Evolutionary conservation across 257 asterid species (phyloP).

Genomic region (Solanum ossicruentum): DNA sequence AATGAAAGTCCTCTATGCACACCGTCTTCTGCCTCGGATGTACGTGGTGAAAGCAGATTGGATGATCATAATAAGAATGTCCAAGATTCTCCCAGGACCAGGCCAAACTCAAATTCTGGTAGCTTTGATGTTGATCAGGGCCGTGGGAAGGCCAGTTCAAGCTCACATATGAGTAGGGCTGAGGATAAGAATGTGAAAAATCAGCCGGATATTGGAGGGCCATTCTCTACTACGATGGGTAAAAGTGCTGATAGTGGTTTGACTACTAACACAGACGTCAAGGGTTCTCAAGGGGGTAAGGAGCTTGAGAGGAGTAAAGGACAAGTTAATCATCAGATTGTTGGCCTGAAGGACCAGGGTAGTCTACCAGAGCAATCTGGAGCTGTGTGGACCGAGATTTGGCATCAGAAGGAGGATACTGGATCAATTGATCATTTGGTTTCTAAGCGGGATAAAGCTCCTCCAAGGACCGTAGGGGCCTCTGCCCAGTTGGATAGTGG

Average conservation of each 20-base stretch:
- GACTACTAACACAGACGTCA: slow-evolving; percentile 22
- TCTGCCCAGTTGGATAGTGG: slow-evolving; percentile 21
- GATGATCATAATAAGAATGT: slow-evolving; percentile 4
- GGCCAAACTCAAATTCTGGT: slow-evolving; percentile 16
- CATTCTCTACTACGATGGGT: slow-evolving; percentile 13
- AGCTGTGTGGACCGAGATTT: slow-evolving; percentile 17
- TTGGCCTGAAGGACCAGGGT: slow-evolving; percentile 21
- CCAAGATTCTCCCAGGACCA: slow-evolving; percentile 17
- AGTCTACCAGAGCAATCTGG: slow-evolving; percentile 14
- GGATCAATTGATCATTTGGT: slow-evolving; percentile 19
- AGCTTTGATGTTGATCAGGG: slow-evolving; percentile 21
- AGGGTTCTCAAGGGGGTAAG: slow-evolving; percentile 18
- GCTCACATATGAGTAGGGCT: slow-evolving; percentile 18
- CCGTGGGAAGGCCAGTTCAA: slow-evolving; percentile 26
- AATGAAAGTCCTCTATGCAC: slow-evolving; percentile 43
- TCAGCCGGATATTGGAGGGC: slow-evolving; percentile 25
- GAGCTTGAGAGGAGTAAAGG: slow-evolving; percentile 14
- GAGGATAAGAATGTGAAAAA: slow-evolving; percentile 12
- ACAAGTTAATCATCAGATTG: slow-evolving; percentile 15
- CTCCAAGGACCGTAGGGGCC: slow-evolving; percentile 23
- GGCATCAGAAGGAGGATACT: slow-evolving; percentile 28
- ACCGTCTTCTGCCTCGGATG: slow-evolving; percentile 23
- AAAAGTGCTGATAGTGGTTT: slow-evolving; percentile 9
- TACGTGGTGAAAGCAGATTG: not conserved
- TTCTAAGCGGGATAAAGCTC: slow-evolving; percentile 16